Evolutionary conservation across 345 rosid species (phyloP), one percentile per base, ranked within the genome.

Genomic region (Salix caprea): DNA sequence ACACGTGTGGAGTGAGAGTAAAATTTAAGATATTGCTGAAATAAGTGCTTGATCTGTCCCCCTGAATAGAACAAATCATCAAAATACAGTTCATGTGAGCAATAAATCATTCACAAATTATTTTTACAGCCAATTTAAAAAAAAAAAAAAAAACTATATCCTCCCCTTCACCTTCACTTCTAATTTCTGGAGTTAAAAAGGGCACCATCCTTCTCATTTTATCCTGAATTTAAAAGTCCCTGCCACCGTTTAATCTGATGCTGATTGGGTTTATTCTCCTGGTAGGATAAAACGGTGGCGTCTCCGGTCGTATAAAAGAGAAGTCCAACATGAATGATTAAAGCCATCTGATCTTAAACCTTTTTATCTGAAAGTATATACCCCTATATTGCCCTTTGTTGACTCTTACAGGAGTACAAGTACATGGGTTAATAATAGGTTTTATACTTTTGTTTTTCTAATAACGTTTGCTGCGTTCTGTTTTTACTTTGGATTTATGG

Each of bases 291-390:
- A 42, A 42, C 24, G 10, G 28, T 23, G 67, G 26, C 24, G 19
- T 7, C 12, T 65, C 24, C 23, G 48, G 46, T 42, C 74, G 64
- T 69, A 8, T 18, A 34, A 70, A 58, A 60, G 66, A 19, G 78
- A 81, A 61, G 79, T 76, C 66, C 26, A 68, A 37, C 56, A 65
- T 61, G 40, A 77, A 83, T 79, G 74, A 81, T 81, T 77, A 81
- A 74, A 81, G 82, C 28, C 34, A 60, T 67, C 48, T 42, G 13
- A 74, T 71, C 40, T 16, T 11, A 32, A 50, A 61, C 58, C 69
- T 79, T 61, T 44, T 61, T 16, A 48, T 44, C 70, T 46, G 65
- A 61, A 67, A 69, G 80, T 71, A 76, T 73, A 62, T 68, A 64
- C 67, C 80, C 50, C 46, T 62, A 76, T 52, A 44, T 54, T 2